Percentiles rank a stretch among this genome's conserved stretches.
phyloP scores from a whole-genome alignment of 345 rosid genomes.

The Populus pruinosa region DNA sequence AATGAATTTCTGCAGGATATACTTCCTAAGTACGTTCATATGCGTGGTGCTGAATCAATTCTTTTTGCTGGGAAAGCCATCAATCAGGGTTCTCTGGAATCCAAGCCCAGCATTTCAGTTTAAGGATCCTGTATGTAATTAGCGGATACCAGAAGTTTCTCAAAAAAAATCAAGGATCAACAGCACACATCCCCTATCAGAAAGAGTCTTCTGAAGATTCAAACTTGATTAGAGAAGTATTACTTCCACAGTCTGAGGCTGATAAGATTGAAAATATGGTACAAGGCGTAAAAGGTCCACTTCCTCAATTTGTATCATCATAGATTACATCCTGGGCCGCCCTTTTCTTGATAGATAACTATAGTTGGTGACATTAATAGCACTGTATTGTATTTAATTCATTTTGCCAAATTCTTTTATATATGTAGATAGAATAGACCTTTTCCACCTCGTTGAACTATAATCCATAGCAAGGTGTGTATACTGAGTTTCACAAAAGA shows the following conservation, averaged over 20 bases:
- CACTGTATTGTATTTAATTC: background rate
- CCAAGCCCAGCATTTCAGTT: constrained; percentile 70
- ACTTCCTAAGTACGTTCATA: constrained; percentile 85
- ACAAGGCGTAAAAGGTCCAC: constrained; percentile 68
- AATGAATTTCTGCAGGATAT: constrained; percentile 62
- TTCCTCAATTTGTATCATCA: background rate
- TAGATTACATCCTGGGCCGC: background rate
- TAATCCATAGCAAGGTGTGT: background rate
- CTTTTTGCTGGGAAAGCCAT: constrained; percentile 93
- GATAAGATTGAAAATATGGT: constrained; percentile 83
- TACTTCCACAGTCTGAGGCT: constrained; percentile 84
- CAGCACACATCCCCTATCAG: constrained; percentile 45
- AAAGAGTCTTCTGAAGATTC: constrained; percentile 48
- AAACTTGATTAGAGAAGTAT: constrained; percentile 60
- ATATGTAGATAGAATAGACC: background rate
- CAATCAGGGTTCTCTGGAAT: constrained; percentile 81
- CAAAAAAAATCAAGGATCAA: constrained; percentile 57
- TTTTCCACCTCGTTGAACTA: background rate
- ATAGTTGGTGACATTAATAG: background rate
- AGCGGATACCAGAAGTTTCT: constrained; percentile 46
- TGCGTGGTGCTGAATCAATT: constrained; percentile 88
- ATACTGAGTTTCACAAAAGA: constrained; percentile 67
- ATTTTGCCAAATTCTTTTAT: constrained; percentile 1
- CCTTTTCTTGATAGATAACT: constrained; percentile 3
- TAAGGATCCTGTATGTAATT: constrained; percentile 51